phyloP scores from a whole-genome alignment of 768 basidiomycete species.

The Collybiopsis confluens region DNA sequence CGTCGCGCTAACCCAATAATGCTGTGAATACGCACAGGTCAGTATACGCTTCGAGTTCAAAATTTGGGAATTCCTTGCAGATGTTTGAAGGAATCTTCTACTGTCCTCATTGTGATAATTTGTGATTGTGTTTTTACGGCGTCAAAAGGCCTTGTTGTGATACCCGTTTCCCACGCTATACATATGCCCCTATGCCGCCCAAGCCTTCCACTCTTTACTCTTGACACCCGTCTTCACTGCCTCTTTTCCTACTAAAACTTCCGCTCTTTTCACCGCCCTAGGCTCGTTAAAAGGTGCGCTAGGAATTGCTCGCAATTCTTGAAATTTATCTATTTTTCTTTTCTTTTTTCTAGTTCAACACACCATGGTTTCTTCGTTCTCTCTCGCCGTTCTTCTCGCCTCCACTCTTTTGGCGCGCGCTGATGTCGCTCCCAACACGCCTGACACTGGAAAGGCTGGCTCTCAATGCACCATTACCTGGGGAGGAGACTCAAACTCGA shows the following conservation, averaged over 20 bases:
- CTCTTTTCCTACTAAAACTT: neutral
- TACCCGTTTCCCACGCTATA: neutral
- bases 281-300: neutral
- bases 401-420: constrained; percentile 42
- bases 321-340: neutral
- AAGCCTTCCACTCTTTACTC: neutral
- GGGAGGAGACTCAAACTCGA: constrained; percentile 45
- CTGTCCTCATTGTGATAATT: too few species aligned
- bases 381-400: constrained; percentile 34
- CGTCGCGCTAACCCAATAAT: too few species aligned
- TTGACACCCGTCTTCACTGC: neutral
- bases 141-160: too few species aligned
- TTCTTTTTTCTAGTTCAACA: neutral
- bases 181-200: neutral
- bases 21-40: too few species aligned
- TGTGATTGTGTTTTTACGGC: too few species aligned
- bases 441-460: constrained; percentile 60
- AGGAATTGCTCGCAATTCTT: neutral
- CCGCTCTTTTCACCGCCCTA: neutral
- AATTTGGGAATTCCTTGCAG: too few species aligned
- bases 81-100: too few species aligned
- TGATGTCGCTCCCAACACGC: constrained; percentile 53
- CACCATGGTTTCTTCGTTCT: constrained; percentile 37
- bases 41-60: too few species aligned
- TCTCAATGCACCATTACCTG: constrained; percentile 52